A percentile compares a stretch with the other conserved stretches of the same genome.
Conservation (phyloP, 1,284 basidiomycete genomes). For the Puccinia horiana region DNA sequence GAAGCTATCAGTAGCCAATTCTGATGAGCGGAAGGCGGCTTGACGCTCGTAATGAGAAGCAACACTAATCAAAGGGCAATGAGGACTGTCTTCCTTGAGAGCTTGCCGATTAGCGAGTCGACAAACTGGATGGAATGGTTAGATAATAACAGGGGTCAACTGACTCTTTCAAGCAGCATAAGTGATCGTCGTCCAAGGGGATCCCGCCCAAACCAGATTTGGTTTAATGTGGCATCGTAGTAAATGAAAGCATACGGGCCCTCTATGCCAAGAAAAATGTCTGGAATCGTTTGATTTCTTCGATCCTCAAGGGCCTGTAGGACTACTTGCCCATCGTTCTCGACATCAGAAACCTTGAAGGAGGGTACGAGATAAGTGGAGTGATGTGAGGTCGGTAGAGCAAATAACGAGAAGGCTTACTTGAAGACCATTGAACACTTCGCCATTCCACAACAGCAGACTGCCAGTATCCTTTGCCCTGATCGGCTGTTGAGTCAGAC, state of each 20-base stretch:
- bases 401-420: slow-evolving; percentile 43
- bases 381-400: background rate
- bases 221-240: slow-evolving; percentile 60
- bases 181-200: slow-evolving; percentile 88
- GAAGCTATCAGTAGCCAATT: slow-evolving; percentile 19
- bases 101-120: slow-evolving; percentile 64
- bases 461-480: slow-evolving; percentile 35
- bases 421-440: slow-evolving; percentile 55
- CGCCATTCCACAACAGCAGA: slow-evolving; percentile 54
- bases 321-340: slow-evolving; percentile 77
- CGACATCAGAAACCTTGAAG: slow-evolving; percentile 60
- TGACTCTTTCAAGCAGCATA: slow-evolving; percentile 67
- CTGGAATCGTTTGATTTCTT: slow-evolving; percentile 61
- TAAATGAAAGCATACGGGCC: slow-evolving; percentile 72
- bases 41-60: slow-evolving; percentile 48
- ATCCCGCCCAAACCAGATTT: slow-evolving; percentile 79
- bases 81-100: slow-evolving; percentile 67
- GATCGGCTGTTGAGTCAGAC: slow-evolving; percentile 37
- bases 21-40: background rate
- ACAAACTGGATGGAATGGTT: slow-evolving; percentile 69
- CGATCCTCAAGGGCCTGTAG: slow-evolving; percentile 64
- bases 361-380: background rate
- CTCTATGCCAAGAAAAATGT: slow-evolving; percentile 70
- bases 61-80: slow-evolving; percentile 61
- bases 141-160: slow-evolving; percentile 64